phyloP scores from a whole-genome alignment of 176 grass and related monocot species.

The Tillandsia leiboldiana region DNA sequence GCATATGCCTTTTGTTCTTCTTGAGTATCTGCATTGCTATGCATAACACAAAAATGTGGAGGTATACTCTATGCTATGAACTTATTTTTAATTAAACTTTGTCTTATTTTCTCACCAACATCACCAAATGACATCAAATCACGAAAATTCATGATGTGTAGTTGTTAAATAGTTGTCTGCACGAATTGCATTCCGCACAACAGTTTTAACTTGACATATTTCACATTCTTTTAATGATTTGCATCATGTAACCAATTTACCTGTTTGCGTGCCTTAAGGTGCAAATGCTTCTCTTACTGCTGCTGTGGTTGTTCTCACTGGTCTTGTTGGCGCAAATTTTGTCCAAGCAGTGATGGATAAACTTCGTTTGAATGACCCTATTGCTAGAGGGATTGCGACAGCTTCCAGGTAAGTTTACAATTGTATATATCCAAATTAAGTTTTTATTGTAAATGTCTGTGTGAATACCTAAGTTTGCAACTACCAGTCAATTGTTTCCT shows the following conservation, averaged over 20 bases:
- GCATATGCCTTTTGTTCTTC: background rate
- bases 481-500: too few species aligned
- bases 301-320: conserved; percentile 79
- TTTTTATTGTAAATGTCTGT: too few species aligned
- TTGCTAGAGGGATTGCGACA: conserved; percentile 81
- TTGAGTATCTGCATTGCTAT: background rate
- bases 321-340: conserved; percentile 89
- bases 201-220: background rate
- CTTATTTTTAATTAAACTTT: too few species aligned
- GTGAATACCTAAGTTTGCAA: too few species aligned
- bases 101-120: background rate
- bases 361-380: conserved; percentile 73
- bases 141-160: background rate
- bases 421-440: too few species aligned
- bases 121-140: background rate
- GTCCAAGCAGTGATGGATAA: conserved; percentile 81
- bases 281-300: conserved; percentile 80
- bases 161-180: background rate
- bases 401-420: conserved; percentile 59
- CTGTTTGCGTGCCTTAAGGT: conserved; percentile 28
- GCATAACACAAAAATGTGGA: background rate
- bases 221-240: background rate
- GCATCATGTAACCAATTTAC: background rate
- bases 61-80: background rate
- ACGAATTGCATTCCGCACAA: background rate